These are phyloP conservation scores for Penicillium salamii DNA, from an alignment of 495 filamentous ascomycete genomes.

Conservation along the genomic window DNA sequence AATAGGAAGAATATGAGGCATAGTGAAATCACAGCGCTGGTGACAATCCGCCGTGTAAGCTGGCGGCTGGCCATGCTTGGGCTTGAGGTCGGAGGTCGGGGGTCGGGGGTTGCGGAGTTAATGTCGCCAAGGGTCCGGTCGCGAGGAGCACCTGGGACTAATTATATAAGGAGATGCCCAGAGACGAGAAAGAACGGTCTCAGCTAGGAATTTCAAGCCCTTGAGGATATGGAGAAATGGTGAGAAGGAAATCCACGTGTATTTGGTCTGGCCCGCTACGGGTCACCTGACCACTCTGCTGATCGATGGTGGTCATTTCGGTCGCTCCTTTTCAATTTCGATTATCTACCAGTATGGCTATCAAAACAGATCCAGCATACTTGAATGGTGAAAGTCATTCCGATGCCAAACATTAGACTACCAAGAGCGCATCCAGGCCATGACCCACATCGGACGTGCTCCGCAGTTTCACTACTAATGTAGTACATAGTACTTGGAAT, in stretches of 20 bases:
- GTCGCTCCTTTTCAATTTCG: too few relatives aligned
- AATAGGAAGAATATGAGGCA: slow-evolving; percentile 42
- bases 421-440: not conserved
- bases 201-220: too few relatives aligned
- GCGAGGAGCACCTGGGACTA: not conserved
- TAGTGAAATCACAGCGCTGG: slow-evolving; percentile 33
- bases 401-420: too few relatives aligned
- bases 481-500: too few relatives aligned
- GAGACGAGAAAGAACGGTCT: not conserved
- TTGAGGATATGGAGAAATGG: not conserved
- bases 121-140: slow-evolving; percentile 6
- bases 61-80: slow-evolving; percentile 42
- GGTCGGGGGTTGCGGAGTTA: not conserved
- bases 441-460: slow-evolving; percentile 13
- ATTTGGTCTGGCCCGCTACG: not conserved
- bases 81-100: not conserved
- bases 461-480: slow-evolving; percentile 6
- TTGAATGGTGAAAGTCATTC: too few relatives aligned
- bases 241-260: not conserved
- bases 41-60: slow-evolving; percentile 38
- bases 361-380: too few relatives aligned
- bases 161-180: not conserved
- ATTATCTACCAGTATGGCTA: too few relatives aligned
- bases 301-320: too few relatives aligned
- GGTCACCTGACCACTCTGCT: not conserved